A percentile compares a stretch with the other conserved stretches of the same genome.
These are phyloP conservation scores for Penicillium sp. DNA, from an alignment of 2,329 filamentous ascomycete genomes.

Conservation along the genomic window DNA sequence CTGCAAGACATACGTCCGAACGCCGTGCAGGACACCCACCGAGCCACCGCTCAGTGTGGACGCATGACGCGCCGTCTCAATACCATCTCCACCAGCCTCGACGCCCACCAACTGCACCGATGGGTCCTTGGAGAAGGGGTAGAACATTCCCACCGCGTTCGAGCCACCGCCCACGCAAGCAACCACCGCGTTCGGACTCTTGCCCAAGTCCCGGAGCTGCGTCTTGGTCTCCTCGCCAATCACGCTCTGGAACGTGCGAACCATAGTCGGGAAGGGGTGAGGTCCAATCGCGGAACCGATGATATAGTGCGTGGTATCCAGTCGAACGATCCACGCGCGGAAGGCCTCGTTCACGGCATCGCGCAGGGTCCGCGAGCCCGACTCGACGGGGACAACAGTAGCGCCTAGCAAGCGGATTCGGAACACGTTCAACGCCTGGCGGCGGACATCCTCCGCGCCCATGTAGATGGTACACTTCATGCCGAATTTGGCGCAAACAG, in stretches of 20 bases:
- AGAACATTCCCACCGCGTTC: conserved; percentile 12
- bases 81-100: not conserved
- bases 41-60: conserved; percentile 6
- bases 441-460: conserved; percentile 3
- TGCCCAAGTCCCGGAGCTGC: not conserved
- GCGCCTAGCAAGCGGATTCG: conserved; percentile 4
- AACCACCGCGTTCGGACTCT: conserved; percentile 1
- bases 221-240: conserved; percentile 6
- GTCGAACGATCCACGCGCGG: not conserved
- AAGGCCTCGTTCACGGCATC: conserved; percentile 3
- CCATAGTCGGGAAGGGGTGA: conserved; percentile 55
- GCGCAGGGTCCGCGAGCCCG: not conserved
- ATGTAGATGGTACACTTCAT: conserved; percentile 4
- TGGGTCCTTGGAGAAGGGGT: conserved; percentile 5
- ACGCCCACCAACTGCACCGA: conserved; percentile 1
- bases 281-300: conserved; percentile 88
- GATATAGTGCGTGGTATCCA: conserved; percentile 57
- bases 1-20: conserved; percentile 5
- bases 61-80: not conserved
- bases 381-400: not conserved
- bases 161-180: conserved; percentile 11
- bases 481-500: conserved; percentile 3
- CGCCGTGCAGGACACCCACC: conserved; percentile 7
- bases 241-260: conserved; percentile 8
- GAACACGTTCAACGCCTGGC: conserved; percentile 2